A percentile compares a stretch with the other conserved stretches of the same genome.
phyloP scores from a whole-genome alignment of 1,284 basidiomycete species.

The Cutaneotrichosporon cavernicola region DNA sequence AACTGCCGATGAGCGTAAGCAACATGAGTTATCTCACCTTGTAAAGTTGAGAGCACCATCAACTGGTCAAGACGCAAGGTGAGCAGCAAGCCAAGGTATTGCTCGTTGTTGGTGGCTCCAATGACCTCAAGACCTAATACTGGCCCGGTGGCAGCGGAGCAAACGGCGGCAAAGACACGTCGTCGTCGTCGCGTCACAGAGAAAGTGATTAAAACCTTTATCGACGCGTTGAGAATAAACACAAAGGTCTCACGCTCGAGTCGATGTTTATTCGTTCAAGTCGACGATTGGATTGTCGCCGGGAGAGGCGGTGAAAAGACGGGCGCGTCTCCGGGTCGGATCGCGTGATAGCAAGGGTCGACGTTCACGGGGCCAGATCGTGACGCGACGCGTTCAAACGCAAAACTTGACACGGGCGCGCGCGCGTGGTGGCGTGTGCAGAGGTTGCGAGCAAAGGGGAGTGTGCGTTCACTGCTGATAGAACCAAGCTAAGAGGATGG shows the following conservation, averaged over 20 bases:
- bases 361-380: not conserved
- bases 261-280: not conserved
- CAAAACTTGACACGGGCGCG: not conserved
- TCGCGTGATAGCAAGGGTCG: not conserved
- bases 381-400: not conserved
- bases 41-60: not conserved
- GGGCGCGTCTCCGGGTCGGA: constrained; percentile 2
- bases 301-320: not conserved
- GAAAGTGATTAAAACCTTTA: not conserved
- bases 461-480: not conserved
- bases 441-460: not conserved
- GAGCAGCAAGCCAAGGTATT: not conserved
- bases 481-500: not conserved
- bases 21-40: not conserved
- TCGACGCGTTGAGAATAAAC: not conserved
- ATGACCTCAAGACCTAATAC: not conserved
- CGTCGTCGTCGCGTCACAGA: not conserved
- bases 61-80: not conserved
- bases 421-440: not conserved
- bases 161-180: not conserved
- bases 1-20: not conserved
- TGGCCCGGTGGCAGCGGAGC: not conserved
- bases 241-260: not conserved
- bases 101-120: not conserved
- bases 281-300: not conserved